Evolutionary conservation across 768 basidiomycete genomes (phyloP).

Genomic region (Suillus subalutaceus): DNA sequence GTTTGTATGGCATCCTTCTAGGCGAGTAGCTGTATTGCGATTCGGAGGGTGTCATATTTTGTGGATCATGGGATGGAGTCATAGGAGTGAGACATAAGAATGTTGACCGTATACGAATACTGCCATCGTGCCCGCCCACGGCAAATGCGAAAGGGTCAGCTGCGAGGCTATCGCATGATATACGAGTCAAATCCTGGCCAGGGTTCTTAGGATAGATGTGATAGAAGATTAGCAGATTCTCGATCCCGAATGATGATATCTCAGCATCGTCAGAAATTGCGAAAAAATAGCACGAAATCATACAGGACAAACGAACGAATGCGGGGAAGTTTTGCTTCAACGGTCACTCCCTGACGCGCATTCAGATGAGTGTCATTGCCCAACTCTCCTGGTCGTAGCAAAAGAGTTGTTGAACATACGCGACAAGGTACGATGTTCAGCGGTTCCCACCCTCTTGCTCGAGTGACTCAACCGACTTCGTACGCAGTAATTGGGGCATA

Average conservation of each 20-base stretch:
- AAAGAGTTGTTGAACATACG: no score
- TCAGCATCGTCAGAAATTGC: slow-evolving; percentile 27
- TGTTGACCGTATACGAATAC: slow-evolving; percentile 72
- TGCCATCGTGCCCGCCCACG: slow-evolving; percentile 78
- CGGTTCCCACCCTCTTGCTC: no score
- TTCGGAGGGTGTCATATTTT: neutral
- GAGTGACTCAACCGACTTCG: no score
- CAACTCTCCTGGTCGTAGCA: no score
- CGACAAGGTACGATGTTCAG: no score
- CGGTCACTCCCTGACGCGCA: no score
- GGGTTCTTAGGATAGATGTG: slow-evolving; percentile 65
- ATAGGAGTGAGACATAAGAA: neutral
- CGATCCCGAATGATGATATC: slow-evolving; percentile 88
- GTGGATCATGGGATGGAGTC: neutral
- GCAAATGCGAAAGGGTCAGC: slow-evolving; percentile 58
- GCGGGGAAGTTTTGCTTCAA: no score
- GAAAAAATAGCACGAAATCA: slow-evolving; percentile 10
- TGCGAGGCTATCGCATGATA: slow-evolving; percentile 75
- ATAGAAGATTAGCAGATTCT: slow-evolving; percentile 68
- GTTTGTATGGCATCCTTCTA: neutral
- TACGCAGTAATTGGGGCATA: no score
- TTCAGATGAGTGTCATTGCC: no score
- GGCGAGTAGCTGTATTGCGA: slow-evolving; percentile 13
- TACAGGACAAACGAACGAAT: slow-evolving; percentile 31
- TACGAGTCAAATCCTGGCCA: slow-evolving; percentile 71